Conservation (phyloP, 2,329 filamentous ascomycete genomes). For the Stachybotrys echinatus region DNA sequence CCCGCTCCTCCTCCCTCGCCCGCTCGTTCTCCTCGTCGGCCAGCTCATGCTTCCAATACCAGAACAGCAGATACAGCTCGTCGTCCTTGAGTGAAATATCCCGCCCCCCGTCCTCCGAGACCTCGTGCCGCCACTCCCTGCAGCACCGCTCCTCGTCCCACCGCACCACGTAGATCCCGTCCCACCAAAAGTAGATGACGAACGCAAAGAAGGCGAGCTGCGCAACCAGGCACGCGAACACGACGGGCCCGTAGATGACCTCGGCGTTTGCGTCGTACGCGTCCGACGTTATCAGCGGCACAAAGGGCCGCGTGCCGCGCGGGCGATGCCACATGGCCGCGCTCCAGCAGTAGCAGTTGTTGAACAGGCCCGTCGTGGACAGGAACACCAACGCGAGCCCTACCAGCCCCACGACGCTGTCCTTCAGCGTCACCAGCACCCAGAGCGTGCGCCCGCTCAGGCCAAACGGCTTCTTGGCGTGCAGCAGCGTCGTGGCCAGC, state of each 20-base stretch:
- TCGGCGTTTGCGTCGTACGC: neutral
- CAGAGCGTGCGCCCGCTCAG: neutral
- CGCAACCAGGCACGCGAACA: neutral
- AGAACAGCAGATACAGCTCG: neutral
- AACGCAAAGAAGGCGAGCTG: neutral
- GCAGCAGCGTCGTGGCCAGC: neutral
- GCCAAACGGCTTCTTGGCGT: neutral
- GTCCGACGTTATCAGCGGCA: neutral
- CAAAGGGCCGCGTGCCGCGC: neutral
- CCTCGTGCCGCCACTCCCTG: neutral
- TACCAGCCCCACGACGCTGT: neutral
- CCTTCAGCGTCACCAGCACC: neutral
- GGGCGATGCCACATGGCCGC: neutral
- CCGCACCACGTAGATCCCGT: neutral
- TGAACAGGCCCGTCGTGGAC: slow-evolving; percentile 1
- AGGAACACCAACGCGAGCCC: neutral
- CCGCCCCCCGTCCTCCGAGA: neutral
- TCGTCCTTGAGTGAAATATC: neutral
- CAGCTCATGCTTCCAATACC: neutral
- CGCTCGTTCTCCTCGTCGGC: neutral
- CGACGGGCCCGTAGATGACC: neutral
- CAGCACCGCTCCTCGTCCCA: slow-evolving; percentile 1
- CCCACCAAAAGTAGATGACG: neutral
- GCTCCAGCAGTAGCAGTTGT: slow-evolving; percentile 1
- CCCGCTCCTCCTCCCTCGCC: neutral